Base-by-base conservation (phyloP, 495 filamentous ascomycete genomes). In the Daldinia bambusicola region DNA sequence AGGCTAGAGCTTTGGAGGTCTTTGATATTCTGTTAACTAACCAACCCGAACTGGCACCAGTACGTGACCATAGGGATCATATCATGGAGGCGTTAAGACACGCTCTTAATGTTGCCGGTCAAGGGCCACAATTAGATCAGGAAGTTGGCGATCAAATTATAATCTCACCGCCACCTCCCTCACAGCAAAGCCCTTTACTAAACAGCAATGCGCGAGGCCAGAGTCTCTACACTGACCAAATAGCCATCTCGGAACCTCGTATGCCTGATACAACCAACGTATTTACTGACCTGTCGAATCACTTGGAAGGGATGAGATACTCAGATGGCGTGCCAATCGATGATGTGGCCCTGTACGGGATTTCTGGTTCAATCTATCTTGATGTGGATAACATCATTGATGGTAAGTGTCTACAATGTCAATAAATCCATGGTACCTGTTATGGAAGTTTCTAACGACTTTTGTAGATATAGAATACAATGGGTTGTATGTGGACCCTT, bases 41-140 rank as follows among this genome's bases (percentile, higher is more conserved):
- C 9, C 18, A 30, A 41, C 55, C 55, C 22, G 41, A n/a, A 34
- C 14, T 66, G 14, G 31, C 63, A 5, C 31, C 45, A 8, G 22
- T 36, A 16, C 20, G 55, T 12, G n/a, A 12, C 22, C 26, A 40
- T 1, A 55, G 13, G 9, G 36, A 40, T n/a, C 12, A 31, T 12
- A 32, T 66, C 0, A 40, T 56, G 30, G 20, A 26, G 2, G n/a
- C 14, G 37, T 59, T 68, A 8, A 8, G 30, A n/a, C 26, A 14
- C 30, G 50, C 66, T 51, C 48, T 68, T 9, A 1, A 68, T 12
- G 40, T 31, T 14, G 50, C 30, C 1, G 36, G 20, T 40, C 66
- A 22, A 62, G 36, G 20, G 12, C 1, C 40, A 18, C 37, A 40
- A 50, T 40, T 14, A 6, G 51, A 56, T 14, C 34, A 32, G 26